Conservation (phyloP, 2,329 filamentous ascomycete genomes). For the Acrocalymma vagum region DNA sequence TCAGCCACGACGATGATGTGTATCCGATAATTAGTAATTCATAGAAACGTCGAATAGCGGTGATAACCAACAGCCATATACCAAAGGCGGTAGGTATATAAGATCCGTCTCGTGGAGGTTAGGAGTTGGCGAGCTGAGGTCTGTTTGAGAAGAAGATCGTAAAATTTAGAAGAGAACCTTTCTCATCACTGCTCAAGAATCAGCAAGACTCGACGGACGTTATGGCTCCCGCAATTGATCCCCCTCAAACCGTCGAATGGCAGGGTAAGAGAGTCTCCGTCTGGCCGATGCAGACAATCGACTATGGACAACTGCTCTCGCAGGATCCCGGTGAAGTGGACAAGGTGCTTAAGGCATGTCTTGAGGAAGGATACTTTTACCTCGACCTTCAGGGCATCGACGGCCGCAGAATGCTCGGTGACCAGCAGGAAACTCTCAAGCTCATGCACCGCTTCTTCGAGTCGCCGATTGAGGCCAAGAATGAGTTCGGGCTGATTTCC, state of each 20-base stretch:
- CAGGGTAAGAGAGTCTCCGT: conserved; percentile 40
- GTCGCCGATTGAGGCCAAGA: conserved; percentile 63
- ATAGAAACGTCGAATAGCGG: conserved; percentile 5
- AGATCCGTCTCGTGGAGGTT: conserved; percentile 1
- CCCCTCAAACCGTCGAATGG: conserved; percentile 37
- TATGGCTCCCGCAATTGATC: conserved; percentile 34
- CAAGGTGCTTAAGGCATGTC: conserved; percentile 59
- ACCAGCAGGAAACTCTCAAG: conserved; percentile 61
- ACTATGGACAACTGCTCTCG: conserved; percentile 62
- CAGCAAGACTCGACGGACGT: conserved; percentile 1
- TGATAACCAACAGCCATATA: conserved; percentile 5
- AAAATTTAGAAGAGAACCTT: conserved; percentile 4
- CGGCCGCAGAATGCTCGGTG: conserved; percentile 61
- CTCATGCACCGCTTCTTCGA: conserved; percentile 67
- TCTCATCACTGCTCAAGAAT: conserved; percentile 2
- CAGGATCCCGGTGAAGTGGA: conserved; percentile 64
- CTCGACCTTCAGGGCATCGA: conserved; percentile 63
- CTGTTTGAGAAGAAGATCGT: conserved; percentile 7
- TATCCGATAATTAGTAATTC: conserved; percentile 14
- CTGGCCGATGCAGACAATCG: conserved; percentile 54
- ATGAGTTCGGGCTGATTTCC: conserved; percentile 63
- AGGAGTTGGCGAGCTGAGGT: conserved; percentile 11
- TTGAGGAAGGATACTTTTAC: conserved; percentile 65
- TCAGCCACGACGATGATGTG: too few species aligned
- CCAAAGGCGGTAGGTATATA: conserved; percentile 18